Evolutionary conservation across 176 grass and related monocot species (phyloP), one percentile per base, ranked within the genome.

Genomic region (Carex parvula): DNA sequence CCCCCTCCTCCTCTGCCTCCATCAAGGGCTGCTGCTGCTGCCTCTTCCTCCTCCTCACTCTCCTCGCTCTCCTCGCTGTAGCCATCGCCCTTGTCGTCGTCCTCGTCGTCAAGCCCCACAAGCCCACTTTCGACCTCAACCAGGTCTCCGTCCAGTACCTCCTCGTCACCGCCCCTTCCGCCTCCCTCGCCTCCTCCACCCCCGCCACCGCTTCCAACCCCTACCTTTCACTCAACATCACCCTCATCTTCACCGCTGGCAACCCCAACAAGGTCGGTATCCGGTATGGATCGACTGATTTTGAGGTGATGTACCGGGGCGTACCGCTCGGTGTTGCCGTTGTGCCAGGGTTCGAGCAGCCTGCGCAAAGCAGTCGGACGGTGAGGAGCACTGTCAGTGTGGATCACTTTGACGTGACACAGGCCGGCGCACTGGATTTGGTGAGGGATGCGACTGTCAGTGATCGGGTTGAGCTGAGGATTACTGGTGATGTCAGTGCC

Each of bases 221-320:
- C 54, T 99, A 99, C 85, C 90, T 99, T 21, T 95, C 96, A 6
- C 93, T 99, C 79, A 99, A 99, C 89, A 99, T 99, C 75, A 94
- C 96, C 44, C 90, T 99, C 29, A 88, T 99, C 60, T 99, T 99
- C 90, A 89, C 91, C 30, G 90, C 96, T 30, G 76, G 87, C 55
- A 99, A 99, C 88, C 93, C 96, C 48, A 99, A 99, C 75, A 99
- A 94, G 83, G 96, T 99, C 26, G 96, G 93, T 64, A 99, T 95
- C 79, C 86, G 96, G 18, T 99, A 99, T 73, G 93, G 81, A 81
- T 82, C 89, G 1, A 90, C 96, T 29, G 88, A 88, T 54, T 72
- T 99, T 24, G 93, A 91, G 84, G 93, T 95, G 54, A 99, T 99
- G 96, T 99, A 99, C 87, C 88, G 92, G 53, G 96, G 96, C 0